Evolutionary conservation across 148 eudicot genomes (phyloP).

Genomic region (Rhododendron ferrugineum): DNA sequence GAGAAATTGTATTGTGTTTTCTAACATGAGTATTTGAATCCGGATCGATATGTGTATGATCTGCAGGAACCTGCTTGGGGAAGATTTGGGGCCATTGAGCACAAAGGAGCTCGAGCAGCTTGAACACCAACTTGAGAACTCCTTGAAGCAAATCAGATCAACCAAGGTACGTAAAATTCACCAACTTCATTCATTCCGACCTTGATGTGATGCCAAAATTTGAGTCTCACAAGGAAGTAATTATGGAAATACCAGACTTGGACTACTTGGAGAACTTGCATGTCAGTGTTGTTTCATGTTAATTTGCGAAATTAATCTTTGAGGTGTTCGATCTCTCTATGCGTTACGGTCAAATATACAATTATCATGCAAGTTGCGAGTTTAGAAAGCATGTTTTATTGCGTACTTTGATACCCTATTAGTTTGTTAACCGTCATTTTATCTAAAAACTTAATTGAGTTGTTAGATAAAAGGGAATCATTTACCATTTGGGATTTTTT

Average conservation of each 20-base stretch:
- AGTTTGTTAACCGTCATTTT: no score
- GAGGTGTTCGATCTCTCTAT: background rate
- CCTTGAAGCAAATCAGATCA: conserved; percentile 58
- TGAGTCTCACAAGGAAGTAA: background rate
- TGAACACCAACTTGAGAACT: conserved; percentile 58
- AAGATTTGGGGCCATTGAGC: conserved; percentile 51
- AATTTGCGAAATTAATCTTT: background rate
- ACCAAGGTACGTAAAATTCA: conserved; percentile 37
- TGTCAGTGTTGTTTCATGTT: background rate
- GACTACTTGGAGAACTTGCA: background rate
- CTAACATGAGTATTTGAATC: background rate
- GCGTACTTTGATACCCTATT: no score
- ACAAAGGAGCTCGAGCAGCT: conserved; percentile 67
- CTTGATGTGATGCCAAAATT: background rate
- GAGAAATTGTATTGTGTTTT: background rate
- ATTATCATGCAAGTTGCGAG: background rate
- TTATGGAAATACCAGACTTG: no score
- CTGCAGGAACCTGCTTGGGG: conserved; percentile 60
- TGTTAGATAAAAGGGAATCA: no score
- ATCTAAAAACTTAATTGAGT: no score
- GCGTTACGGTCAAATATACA: no score
- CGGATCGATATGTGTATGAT: background rate
- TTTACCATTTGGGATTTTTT: no score
- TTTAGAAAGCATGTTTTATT: no score
- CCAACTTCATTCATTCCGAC: background rate